Base-by-base conservation (phyloP, 2,329 filamentous ascomycete species). In the Magnaporthiopsis rhizophila region DNA sequence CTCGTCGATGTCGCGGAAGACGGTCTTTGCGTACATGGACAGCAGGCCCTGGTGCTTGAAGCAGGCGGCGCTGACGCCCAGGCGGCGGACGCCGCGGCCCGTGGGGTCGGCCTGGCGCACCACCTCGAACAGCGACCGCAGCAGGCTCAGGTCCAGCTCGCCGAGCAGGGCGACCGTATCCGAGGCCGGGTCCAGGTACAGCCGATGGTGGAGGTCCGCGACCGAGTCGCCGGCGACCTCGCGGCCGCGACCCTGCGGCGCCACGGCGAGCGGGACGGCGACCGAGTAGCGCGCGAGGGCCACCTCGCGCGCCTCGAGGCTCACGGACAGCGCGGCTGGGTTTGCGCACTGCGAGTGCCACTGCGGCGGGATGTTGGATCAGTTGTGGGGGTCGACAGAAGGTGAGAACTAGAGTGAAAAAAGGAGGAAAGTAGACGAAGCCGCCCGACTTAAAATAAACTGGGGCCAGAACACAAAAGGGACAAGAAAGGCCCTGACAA, bases 101-200 rank as follows among this genome's bases (percentile, higher is more conserved):
- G 56, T 24, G 50, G 61, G 61, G 30, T 57, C 61, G 26, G 34
- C 26, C 8, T 34, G n/a, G 38, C 50, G 50, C 26, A 62, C 34
- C 26, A 30, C 21, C 3, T 58, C 61, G 50, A 62, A 53, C 26
- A 62, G 53, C 50, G 50, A 50, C 50, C 34, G 53, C 8, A 62
- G 53, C 45, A 57, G 45, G 18, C 65, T 88, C 32, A 69, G 70
- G 59, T 71, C 67, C 28, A 71, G 64, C 9, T 73, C 70, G 12
- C 74, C 74, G 9, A 76, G 68, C 64, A 77, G 34, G 5, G 69
- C 72, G 9, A 76, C 68, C 18, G 71, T 72, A 66, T 77, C 75
- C 61, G 65, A 26, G 30, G 66, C 65, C 8, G 73, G 74, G 50
- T 73, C 69, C 13, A 77, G 60, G 63, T 75, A 73, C 21, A 77